phyloP scores from a whole-genome alignment of 257 asterid species.

The Nicotiana benthamiana region DNA sequence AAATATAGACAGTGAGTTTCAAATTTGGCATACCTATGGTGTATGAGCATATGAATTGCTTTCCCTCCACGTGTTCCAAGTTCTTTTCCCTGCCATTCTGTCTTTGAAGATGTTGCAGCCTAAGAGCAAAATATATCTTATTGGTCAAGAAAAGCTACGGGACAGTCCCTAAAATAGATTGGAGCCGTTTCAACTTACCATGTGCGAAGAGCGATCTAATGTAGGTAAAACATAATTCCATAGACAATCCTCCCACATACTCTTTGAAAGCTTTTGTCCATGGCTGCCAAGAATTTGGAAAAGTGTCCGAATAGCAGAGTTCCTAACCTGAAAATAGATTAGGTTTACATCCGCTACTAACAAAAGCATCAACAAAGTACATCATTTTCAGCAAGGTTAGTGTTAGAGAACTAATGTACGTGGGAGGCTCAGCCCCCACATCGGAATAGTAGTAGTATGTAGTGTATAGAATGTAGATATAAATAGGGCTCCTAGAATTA shows the following conservation, averaged over 20 bases:
- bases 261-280: constrained; percentile 85
- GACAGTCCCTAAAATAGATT: constrained; percentile 7
- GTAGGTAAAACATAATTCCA: constrained; percentile 85
- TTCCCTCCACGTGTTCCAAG: constrained; percentile 96
- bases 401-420: too few species aligned
- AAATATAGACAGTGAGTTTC: neutral
- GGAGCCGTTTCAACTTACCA: constrained; percentile 41
- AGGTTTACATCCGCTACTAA: constrained; percentile 12
- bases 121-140: constrained; percentile 22
- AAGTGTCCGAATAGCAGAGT: constrained; percentile 90
- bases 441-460: too few species aligned
- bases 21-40: constrained; percentile 61
- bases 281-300: constrained; percentile 98
- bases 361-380: constrained; percentile 10
- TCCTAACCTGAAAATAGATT: constrained; percentile 65
- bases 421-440: too few species aligned
- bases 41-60: constrained; percentile 99
- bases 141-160: constrained; percentile 15
- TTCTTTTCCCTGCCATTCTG: constrained; percentile 98
- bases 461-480: too few species aligned
- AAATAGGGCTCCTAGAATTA: too few species aligned
- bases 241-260: constrained; percentile 95
- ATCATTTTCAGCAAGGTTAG: neutral
- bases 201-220: constrained; percentile 79
- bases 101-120: constrained; percentile 98